Conservation (phyloP, 1,284 basidiomycete genomes). For the Ustanciosporium gigantosporum region DNA sequence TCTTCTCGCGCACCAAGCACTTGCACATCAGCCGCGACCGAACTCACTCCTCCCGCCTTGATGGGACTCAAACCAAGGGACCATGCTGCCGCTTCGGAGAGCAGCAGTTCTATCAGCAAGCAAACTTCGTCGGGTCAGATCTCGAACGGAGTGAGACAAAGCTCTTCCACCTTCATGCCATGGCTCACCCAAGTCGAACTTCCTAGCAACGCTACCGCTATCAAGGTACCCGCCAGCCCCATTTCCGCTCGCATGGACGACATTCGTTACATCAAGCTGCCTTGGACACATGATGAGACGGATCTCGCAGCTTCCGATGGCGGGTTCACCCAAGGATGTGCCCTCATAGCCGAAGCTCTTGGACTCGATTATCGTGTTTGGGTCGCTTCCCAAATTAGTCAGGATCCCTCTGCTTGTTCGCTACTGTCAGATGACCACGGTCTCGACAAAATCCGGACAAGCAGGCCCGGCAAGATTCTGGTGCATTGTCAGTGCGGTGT, state of each 20-base stretch:
- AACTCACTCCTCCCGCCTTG: slow-evolving; percentile 28
- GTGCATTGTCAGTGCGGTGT: slow-evolving; percentile 79
- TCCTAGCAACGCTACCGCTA: slow-evolving; percentile 37
- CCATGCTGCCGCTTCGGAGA: background rate
- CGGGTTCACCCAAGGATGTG: slow-evolving; percentile 49
- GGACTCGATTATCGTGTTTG: slow-evolving; percentile 69
- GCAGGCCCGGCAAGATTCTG: slow-evolving; percentile 31
- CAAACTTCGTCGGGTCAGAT: background rate
- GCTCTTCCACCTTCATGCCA: too few relatives aligned
- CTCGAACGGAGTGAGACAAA: background rate
- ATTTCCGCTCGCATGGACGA: slow-evolving; percentile 8
- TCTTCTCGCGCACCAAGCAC: slow-evolving; percentile 31
- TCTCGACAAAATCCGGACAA: slow-evolving; percentile 20
- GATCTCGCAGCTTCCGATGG: slow-evolving; percentile 42
- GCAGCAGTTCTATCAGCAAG: background rate
- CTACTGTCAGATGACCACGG: slow-evolving; percentile 61
- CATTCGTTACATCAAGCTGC: slow-evolving; percentile 78
- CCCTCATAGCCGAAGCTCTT: slow-evolving; percentile 49
- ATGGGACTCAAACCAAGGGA: slow-evolving; percentile 5
- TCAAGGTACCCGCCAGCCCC: slow-evolving; percentile 23
- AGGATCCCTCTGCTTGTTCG: slow-evolving; percentile 64
- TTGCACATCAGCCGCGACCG: slow-evolving; percentile 36
- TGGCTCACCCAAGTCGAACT: slow-evolving; percentile 42
- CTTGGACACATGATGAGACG: slow-evolving; percentile 76
- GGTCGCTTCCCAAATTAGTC: slow-evolving; percentile 57